Conservation (phyloP, 495 filamentous ascomycete species). For the Penicillium herquei region DNA sequence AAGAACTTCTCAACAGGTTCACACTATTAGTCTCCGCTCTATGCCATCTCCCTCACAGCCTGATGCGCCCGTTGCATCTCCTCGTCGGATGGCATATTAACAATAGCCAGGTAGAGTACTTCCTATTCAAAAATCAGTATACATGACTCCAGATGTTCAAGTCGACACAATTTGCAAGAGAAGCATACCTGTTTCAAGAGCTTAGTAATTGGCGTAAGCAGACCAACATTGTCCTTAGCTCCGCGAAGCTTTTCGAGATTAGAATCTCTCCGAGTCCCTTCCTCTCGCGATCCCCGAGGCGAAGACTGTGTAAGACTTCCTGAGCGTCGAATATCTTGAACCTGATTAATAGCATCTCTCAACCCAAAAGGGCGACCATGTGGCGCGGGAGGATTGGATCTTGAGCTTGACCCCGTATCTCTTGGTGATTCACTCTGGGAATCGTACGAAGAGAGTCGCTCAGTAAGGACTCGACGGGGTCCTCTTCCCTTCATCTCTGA, state of each 20-base stretch:
- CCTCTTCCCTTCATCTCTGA: constrained; percentile 2
- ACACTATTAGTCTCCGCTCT: neutral
- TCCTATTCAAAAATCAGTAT: constrained; percentile 25
- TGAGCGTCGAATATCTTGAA: constrained; percentile 3
- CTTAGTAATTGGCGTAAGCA: constrained; percentile 6
- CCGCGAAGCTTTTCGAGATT: neutral
- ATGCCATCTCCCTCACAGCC: neutral
- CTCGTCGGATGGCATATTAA: constrained; percentile 49
- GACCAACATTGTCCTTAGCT: neutral
- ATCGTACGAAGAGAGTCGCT: neutral
- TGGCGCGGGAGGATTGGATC: constrained; percentile 11
- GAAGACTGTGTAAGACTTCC: neutral
- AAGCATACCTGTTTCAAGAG: constrained; percentile 14
- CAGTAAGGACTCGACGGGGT: neutral
- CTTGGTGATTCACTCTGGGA: neutral
- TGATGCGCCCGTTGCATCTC: constrained; percentile 34
- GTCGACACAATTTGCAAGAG: neutral
- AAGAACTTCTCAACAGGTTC: neutral
- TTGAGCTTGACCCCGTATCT: neutral
- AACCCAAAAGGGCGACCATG: constrained; percentile 4
- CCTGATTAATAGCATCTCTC: constrained; percentile 4
- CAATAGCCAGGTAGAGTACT: constrained; percentile 52
- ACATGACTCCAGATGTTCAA: neutral
- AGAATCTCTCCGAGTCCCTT: neutral
- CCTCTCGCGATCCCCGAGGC: neutral